Percentiles rank a stretch among this genome's conserved stretches.
Conservation (phyloP, 2,329 filamentous ascomycete genomes). For the Didymosphaeria variabile region DNA sequence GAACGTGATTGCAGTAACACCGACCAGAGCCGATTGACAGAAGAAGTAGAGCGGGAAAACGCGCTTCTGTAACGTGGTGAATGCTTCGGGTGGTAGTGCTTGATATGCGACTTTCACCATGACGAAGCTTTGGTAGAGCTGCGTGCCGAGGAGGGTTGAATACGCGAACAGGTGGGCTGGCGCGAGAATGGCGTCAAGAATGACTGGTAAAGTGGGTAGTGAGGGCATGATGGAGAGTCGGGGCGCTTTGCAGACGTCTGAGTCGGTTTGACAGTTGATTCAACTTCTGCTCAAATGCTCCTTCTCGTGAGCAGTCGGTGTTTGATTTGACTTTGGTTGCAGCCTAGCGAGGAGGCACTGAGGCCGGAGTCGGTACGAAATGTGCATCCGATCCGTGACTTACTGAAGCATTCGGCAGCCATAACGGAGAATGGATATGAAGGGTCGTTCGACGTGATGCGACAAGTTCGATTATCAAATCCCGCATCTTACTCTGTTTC, state of each 20-base stretch:
- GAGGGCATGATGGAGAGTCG: slow-evolving; percentile 16
- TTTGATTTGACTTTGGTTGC: slow-evolving; percentile 8
- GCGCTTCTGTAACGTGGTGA: slow-evolving; percentile 51
- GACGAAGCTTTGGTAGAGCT: slow-evolving; percentile 53
- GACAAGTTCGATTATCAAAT: too few species aligned
- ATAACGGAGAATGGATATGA: background rate
- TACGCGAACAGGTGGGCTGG: slow-evolving; percentile 52
- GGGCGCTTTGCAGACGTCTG: background rate
- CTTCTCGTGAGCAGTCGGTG: background rate
- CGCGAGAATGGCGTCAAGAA: too few species aligned
- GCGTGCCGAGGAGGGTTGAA: slow-evolving; percentile 51
- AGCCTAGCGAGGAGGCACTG: background rate
- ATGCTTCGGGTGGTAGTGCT: slow-evolving; percentile 48
- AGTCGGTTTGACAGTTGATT: background rate
- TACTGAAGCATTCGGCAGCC: background rate
- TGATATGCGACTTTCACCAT: slow-evolving; percentile 52
- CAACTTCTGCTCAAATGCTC: background rate
- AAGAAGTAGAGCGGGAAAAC: slow-evolving; percentile 54
- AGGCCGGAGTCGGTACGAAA: background rate
- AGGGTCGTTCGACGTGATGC: too few species aligned
- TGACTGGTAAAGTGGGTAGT: slow-evolving; percentile 4
- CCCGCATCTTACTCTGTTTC: too few species aligned
- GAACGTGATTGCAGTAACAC: slow-evolving; percentile 45
- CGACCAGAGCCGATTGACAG: slow-evolving; percentile 46
- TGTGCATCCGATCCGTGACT: background rate